phyloP scores from a whole-genome alignment of 2,329 filamentous ascomycete genomes.

The Colletotrichum kahawae region DNA sequence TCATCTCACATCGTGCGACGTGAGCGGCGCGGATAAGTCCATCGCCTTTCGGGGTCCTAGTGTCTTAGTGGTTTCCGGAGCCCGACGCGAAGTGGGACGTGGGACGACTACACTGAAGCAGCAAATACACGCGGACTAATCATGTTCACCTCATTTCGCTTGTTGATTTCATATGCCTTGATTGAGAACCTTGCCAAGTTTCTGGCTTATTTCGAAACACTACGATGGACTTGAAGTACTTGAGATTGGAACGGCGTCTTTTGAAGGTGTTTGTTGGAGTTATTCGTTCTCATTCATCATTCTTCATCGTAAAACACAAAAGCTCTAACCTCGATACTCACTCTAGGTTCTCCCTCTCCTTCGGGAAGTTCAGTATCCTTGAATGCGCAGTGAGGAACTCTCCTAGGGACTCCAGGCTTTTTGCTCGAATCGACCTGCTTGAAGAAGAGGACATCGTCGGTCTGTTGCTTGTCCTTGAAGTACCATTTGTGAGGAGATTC shows the following conservation, averaged over 20 bases:
- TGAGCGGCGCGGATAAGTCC: neutral
- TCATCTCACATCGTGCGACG: neutral
- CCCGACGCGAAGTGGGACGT: neutral
- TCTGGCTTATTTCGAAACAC: neutral
- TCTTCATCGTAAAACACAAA: slow-evolving; percentile 60
- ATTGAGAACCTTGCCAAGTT: neutral
- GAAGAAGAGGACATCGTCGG: slow-evolving; percentile 61
- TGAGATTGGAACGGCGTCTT: neutral
- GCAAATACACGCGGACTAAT: neutral
- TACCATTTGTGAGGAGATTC: slow-evolving; percentile 54
- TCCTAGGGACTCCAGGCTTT: slow-evolving; percentile 46
- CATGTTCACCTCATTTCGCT: neutral
- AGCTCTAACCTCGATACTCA: slow-evolving; percentile 74
- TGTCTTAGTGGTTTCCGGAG: neutral
- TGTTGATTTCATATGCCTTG: neutral
- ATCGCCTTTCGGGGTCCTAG: neutral
- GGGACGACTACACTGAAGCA: neutral
- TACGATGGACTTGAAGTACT: neutral
- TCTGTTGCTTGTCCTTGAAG: slow-evolving; percentile 55
- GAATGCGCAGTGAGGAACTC: slow-evolving; percentile 58
- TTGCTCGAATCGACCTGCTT: slow-evolving; percentile 69
- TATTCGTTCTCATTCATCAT: neutral
- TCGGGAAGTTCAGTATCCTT: slow-evolving; percentile 48
- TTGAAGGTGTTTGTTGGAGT: neutral
- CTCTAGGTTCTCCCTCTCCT: slow-evolving; percentile 60